Base-by-base conservation (phyloP, 805 yeast species). In the Candida odintsovae region DNA sequence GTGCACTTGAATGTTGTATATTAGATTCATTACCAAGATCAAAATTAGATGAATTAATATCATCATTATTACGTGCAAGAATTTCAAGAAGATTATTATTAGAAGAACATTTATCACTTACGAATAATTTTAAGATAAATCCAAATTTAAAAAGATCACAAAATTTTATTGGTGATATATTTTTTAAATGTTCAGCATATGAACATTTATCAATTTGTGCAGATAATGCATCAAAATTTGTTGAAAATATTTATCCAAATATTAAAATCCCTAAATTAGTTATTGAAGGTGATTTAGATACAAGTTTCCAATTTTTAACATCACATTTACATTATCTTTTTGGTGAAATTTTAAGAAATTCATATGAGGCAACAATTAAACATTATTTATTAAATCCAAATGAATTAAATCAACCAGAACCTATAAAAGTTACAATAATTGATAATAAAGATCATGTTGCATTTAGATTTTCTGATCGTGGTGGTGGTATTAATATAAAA, bases 11-110 rank as follows among this genome's bases (percentile, higher is more conserved):
- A 57, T 83, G 83, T 51, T 78, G 86, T 13, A 79, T 83, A 33
- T 61, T 83, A 41, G 65, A 65, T 21, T 63, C 75, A 6, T 73
- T 85, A 57, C 83, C 89, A 3, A 82, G 78, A 48, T 65, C 70
- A 2, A 70, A 82, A 40, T 66, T 92, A 53, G 97, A 92, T 59
- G 70, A 67, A 16, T 78, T 90, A 57, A 79, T 90, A 75, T 81
- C 90, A 12, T 75, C 84, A 6, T 76, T 90, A 74, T 67, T 92
- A 38, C 72, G 96, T 45, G 87, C 95, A 5, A 77, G 99, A 59
- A 87, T 92, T 36, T 84, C 95, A 54, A 73, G 99, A 67, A 72
- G 98, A 55, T 84, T 92, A 41, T 84, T 92, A 51, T 88, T 89
- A 38, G 96, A 92, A 67, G 96, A 92, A 62, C 98, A 94, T 67